These are phyloP conservation scores for Colletotrichum musae DNA, from an alignment of 2,329 filamentous ascomycete species.

Conservation along the genomic window DNA sequence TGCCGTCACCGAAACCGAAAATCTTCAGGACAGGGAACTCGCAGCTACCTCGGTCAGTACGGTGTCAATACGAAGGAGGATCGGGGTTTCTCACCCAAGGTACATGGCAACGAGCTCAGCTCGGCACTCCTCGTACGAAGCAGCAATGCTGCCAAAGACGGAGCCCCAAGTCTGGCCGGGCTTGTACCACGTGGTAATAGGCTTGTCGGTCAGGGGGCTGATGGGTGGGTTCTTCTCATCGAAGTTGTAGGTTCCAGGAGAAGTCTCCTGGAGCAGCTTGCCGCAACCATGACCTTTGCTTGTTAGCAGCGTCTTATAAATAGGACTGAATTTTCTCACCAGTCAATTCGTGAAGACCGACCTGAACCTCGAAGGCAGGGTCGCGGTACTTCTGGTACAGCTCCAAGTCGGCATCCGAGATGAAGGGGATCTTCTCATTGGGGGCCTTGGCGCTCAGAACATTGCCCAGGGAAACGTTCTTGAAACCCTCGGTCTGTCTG, in stretches of 20 bases:
- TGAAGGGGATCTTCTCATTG: constrained; percentile 93
- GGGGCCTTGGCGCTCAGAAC: constrained; percentile 92
- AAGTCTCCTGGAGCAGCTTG: constrained; percentile 92
- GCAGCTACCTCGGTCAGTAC: constrained; percentile 65
- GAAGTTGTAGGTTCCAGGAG: constrained; percentile 88
- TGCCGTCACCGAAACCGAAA: constrained; percentile 90
- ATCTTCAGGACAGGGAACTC: constrained; percentile 91
- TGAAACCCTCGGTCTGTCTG: constrained; percentile 87
- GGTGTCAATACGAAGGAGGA: no score
- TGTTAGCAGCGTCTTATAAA: constrained; percentile 37
- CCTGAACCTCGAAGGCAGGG: constrained; percentile 92
- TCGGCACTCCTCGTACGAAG: constrained; percentile 93
- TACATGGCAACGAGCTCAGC: constrained; percentile 96
- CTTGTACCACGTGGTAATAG: constrained; percentile 90
- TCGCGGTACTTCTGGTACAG: constrained; percentile 89
- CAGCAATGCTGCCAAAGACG: constrained; percentile 89
- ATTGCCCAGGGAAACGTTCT: constrained; percentile 94
- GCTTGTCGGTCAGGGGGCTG: constrained; percentile 83
- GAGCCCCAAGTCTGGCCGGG: constrained; percentile 95
- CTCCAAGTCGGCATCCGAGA: constrained; percentile 81
- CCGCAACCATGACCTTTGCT: constrained; percentile 85
- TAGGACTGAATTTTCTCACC: not conserved
- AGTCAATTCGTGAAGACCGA: constrained; percentile 90
- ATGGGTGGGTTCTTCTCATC: constrained; percentile 85
- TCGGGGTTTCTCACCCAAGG: constrained; percentile 55